Evolutionary conservation across 306 rosid genomes (phyloP), one percentile per base, ranked within the genome.

Genomic region (Cucurbita argyrosperma): DNA sequence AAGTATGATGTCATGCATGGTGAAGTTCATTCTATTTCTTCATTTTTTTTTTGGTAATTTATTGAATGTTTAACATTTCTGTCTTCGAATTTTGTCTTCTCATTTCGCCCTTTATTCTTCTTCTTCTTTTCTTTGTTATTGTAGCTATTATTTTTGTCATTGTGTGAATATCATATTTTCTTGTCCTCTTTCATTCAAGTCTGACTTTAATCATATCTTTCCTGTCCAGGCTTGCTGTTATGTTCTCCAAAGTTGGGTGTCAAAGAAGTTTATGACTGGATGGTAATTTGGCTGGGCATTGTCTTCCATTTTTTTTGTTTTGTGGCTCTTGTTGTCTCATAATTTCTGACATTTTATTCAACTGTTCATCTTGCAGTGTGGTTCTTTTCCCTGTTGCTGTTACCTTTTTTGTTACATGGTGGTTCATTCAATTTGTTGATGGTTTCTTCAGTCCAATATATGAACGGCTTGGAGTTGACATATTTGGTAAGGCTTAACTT

Each of bases 191-290:
- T 51, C 59, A 35, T 70, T 51, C 54, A 42, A 59, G 51, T 65
- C 42, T 76, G 72, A 77, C 76, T 26, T 75, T 64, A 56, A 3
- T 71, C 63, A 39, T 23, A 38, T n/a, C 43, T 49, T 4, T 46
- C 47, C 81, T 75, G 55, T 30, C 35, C 85, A 92, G 98, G 98
- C 96, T 21, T 92, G 96, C 83, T 90, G 89, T 80, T 92, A 80
- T 81, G 92, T 92, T 79, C 92, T 92, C 64, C 96, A 92, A 77
- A 92, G 96, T 81, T 92, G 98, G 96, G 84, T 87, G 66, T 92
- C 98, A 8, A 92, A 90, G 91, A 92, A 92, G 81, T 90, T 92
- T 83, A 92, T 92, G 96, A 92, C 96, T 58, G 96, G 98, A 87
- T 88, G 95, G 98, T 92, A 86, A 81, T 50, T 79, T 61, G 61